phyloP scores from a whole-genome alignment of 1,284 basidiomycete genomes.

The Leccinum ponderosum region DNA sequence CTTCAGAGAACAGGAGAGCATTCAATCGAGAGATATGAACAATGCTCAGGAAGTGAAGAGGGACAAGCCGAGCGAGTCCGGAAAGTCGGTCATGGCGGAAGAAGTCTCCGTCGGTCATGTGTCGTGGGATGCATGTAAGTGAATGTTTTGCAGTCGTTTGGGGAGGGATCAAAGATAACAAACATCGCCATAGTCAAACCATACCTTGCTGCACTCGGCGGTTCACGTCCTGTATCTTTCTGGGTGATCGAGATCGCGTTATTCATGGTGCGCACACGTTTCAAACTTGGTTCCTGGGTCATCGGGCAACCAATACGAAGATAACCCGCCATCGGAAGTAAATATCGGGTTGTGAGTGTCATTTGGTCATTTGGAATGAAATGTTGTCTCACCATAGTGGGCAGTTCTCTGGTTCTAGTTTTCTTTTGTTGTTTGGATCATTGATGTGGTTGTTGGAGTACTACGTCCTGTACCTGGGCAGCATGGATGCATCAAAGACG shows the following conservation, averaged over 20 bases:
- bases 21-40: not conserved
- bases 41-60: not conserved
- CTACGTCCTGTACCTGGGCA: not conserved
- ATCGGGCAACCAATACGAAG: not conserved
- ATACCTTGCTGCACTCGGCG: not conserved
- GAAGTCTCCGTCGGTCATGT: not conserved
- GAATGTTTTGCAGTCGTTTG: not conserved
- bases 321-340: not conserved
- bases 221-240: not conserved
- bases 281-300: not conserved
- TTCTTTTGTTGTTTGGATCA: not conserved
- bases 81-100: not conserved
- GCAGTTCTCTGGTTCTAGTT: not conserved
- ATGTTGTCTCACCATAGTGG: not conserved
- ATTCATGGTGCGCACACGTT: not conserved
- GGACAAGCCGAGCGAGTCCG: not conserved
- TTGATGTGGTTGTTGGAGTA: not conserved
- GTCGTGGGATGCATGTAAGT: slow-evolving; percentile 2
- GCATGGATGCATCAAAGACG: not conserved
- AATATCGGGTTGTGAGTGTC: not conserved
- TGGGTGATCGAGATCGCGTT: not conserved
- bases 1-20: not conserved
- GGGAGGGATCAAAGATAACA: not conserved
- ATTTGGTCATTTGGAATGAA: not conserved
- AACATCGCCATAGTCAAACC: not conserved